Conservation (phyloP, 129 eudicot genomes). For the Tagetes patula region DNA sequence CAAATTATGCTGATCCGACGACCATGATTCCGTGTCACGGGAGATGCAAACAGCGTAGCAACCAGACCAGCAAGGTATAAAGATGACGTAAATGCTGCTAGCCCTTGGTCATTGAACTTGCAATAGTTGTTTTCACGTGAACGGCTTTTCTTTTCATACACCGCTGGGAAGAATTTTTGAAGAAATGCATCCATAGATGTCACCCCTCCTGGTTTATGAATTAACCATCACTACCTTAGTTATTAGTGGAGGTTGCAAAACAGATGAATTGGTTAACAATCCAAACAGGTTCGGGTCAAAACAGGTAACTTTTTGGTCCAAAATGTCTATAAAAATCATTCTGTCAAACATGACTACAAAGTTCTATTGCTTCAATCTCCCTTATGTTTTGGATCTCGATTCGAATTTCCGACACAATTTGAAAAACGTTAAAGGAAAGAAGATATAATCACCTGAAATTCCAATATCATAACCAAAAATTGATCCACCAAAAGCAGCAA, state of each 20-base stretch:
- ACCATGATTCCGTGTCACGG: neutral
- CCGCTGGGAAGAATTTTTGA: neutral
- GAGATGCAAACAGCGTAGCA: neutral
- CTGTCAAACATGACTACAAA: too few relatives aligned
- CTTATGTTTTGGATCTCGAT: neutral
- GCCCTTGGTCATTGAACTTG: neutral
- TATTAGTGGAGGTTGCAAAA: neutral
- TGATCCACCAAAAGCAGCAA: neutral
- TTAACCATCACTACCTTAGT: neutral
- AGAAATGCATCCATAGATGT: neutral
- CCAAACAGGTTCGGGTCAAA: neutral
- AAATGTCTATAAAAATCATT: neutral
- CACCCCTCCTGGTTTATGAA: neutral
- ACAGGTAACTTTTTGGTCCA: too few relatives aligned
- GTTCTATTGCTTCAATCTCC: neutral
- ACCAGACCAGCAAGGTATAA: neutral
- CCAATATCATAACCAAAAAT: neutral
- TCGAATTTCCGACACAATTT: neutral
- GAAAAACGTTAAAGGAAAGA: too few relatives aligned
- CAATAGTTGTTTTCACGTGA: neutral
- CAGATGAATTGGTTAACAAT: too few relatives aligned
- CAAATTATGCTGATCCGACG: neutral
- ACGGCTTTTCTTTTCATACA: neutral
- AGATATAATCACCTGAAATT: neutral
- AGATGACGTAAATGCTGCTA: neutral